These are phyloP conservation scores for Venustampulla echinocandica DNA, from an alignment of 495 filamentous ascomycete species.

Conservation along the genomic window DNA sequence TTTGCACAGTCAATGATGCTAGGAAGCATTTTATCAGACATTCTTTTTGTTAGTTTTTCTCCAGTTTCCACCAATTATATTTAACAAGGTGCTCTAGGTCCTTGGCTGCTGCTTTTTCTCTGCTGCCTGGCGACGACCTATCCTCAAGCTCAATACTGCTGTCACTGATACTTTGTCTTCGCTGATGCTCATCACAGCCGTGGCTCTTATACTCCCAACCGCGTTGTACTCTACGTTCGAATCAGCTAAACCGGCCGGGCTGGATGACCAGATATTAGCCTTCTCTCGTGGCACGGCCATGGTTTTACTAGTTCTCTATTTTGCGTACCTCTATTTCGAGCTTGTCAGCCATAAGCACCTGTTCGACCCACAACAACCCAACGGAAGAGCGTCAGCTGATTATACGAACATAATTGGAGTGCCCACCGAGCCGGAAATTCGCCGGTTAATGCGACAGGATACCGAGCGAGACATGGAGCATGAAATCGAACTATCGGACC, in stretches of 20 bases:
- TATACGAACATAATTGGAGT: neutral
- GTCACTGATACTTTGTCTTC: conserved; percentile 4
- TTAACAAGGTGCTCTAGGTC: neutral
- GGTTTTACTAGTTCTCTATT: conserved; percentile 10
- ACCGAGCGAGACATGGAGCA: conserved; percentile 16
- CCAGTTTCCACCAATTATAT: neutral
- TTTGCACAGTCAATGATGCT: conserved; percentile 26
- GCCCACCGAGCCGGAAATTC: neutral
- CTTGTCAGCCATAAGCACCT: conserved; percentile 1
- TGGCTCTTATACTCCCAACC: conserved; percentile 7
- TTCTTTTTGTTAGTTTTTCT: conserved; percentile 8
- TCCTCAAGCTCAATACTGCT: conserved; percentile 1
- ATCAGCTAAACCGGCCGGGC: neutral
- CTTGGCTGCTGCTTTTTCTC: conserved; percentile 11
- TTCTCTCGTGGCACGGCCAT: conserved; percentile 10
- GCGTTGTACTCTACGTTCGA: conserved; percentile 3
- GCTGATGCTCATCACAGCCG: conserved; percentile 8
- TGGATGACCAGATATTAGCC: neutral
- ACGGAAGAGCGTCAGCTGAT: neutral
- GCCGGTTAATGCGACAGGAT: neutral
- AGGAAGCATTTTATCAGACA: conserved; percentile 27
- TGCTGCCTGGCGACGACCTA: neutral
- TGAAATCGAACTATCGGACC: conserved; percentile 15
- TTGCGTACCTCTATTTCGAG: conserved; percentile 8
- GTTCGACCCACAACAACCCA: conserved; percentile 3